phyloP scores from a whole-genome alignment of 805 yeast genomes.

The Saccharomyces mikatae region DNA sequence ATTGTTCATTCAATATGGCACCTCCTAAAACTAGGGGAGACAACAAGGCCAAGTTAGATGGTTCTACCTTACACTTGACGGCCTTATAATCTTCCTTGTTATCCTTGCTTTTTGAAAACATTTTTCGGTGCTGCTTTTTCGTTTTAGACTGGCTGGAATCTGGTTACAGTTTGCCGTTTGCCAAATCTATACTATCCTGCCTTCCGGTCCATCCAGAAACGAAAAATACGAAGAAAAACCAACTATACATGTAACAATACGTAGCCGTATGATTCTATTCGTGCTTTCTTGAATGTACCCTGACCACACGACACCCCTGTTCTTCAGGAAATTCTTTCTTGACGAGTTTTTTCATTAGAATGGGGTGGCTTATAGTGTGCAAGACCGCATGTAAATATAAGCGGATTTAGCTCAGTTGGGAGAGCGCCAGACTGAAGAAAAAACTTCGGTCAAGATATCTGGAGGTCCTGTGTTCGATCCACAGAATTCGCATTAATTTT shows the following conservation, averaged over 20 bases:
- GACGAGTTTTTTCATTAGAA: background rate
- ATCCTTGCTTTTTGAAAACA: background rate
- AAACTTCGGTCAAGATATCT: constrained; percentile 29
- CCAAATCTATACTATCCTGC: background rate
- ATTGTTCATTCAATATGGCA: constrained; percentile 77
- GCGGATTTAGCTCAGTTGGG: constrained; percentile 40
- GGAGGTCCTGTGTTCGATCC: constrained; percentile 89
- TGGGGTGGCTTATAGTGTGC: background rate
- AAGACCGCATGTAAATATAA: background rate
- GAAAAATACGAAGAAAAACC: background rate
- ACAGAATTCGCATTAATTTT: constrained; percentile 51
- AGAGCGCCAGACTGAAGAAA: constrained; percentile 39
- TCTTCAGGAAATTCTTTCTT: background rate
- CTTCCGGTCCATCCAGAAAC: background rate
- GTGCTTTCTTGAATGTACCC: background rate
- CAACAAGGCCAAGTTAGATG: background rate
- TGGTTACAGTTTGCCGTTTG: background rate
- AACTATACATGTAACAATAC: background rate
- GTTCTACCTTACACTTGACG: background rate
- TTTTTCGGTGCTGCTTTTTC: background rate
- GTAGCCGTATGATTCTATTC: no score
- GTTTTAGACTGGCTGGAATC: background rate
- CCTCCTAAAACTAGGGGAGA: constrained; percentile 65
- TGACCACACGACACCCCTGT: background rate
- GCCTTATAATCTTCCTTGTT: background rate